phyloP scores from a whole-genome alignment of 2,329 filamentous ascomycete genomes.

The Onygenales sp. region DNA sequence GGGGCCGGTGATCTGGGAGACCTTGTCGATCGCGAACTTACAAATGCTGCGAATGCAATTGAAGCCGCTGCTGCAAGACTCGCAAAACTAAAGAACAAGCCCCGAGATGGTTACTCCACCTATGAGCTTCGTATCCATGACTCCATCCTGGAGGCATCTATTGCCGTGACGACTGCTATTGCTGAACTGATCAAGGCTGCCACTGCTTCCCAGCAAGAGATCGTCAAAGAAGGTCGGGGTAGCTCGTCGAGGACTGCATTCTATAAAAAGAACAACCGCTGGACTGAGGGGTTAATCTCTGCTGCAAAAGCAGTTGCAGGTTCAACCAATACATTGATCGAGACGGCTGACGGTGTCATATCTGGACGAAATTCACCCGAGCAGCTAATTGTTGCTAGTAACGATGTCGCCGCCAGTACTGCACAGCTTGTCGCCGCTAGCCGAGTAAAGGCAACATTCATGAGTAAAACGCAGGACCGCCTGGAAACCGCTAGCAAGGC shows the following conservation, averaged over 20 bases:
- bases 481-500: slow-evolving; percentile 88
- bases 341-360: slow-evolving; percentile 93
- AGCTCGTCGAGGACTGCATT: slow-evolving; percentile 83
- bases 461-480: slow-evolving; percentile 91
- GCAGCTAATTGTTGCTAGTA: slow-evolving; percentile 94
- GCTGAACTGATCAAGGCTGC: slow-evolving; percentile 91
- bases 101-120: slow-evolving; percentile 87
- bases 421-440: slow-evolving; percentile 93
- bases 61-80: slow-evolving; percentile 83
- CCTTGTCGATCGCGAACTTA: slow-evolving; percentile 82
- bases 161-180: slow-evolving; percentile 89
- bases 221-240: slow-evolving; percentile 85
- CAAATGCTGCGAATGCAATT: slow-evolving; percentile 90
- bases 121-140: slow-evolving; percentile 96
- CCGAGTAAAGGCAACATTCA: slow-evolving; percentile 94
- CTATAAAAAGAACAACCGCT: slow-evolving; percentile 99
- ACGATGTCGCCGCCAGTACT: slow-evolving; percentile 91
- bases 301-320: slow-evolving; percentile 91
- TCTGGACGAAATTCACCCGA: slow-evolving; percentile 87
- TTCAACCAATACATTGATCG: slow-evolving; percentile 92
- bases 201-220: slow-evolving; percentile 87
- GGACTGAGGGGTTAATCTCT: slow-evolving; percentile 96
- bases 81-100: slow-evolving; percentile 89
- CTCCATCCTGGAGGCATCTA: slow-evolving; percentile 83
- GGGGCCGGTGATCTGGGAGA: slow-evolving; percentile 81